These are phyloP conservation scores for Colletotrichum simmondsii DNA, from an alignment of 2,329 filamentous ascomycete species.

Conservation along the genomic window DNA sequence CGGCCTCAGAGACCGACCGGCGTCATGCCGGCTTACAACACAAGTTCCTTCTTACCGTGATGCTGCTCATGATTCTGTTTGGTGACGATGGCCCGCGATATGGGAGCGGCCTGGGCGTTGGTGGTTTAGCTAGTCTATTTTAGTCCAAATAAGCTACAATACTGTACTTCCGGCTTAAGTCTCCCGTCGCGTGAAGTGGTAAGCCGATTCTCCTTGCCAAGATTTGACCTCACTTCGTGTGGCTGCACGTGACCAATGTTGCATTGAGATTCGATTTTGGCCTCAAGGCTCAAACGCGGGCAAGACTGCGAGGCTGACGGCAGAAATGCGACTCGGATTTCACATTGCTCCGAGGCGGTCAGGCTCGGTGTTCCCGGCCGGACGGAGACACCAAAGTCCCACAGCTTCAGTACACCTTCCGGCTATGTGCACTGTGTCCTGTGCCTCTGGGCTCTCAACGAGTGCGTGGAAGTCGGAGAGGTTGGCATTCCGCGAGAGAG, in stretches of 20 bases:
- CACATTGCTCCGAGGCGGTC: constrained; percentile 24
- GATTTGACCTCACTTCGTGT: neutral
- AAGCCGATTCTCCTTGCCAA: too few relatives aligned
- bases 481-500: neutral
- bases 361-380: constrained; percentile 26
- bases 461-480: neutral
- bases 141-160: constrained; percentile 20
- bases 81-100: neutral
- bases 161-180: neutral
- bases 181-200: neutral
- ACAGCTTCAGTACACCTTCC: neutral
- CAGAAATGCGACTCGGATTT: constrained; percentile 15
- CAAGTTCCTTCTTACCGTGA: constrained; percentile 49
- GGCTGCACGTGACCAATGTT: neutral
- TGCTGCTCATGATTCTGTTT: constrained; percentile 33
- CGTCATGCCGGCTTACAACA: constrained; percentile 70
- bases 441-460: neutral
- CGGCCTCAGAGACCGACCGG: constrained; percentile 82
- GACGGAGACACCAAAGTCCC: constrained; percentile 12
- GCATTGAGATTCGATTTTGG: neutral
- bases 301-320: neutral
- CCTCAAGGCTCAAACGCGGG: neutral
- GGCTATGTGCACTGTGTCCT: neutral
- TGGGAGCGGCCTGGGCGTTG: constrained; percentile 5
- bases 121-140: constrained; percentile 15